Evolutionary conservation across 148 eudicot genomes (phyloP), one percentile per base, ranked within the genome.

Genomic region (Pharnaceum exiguum): DNA sequence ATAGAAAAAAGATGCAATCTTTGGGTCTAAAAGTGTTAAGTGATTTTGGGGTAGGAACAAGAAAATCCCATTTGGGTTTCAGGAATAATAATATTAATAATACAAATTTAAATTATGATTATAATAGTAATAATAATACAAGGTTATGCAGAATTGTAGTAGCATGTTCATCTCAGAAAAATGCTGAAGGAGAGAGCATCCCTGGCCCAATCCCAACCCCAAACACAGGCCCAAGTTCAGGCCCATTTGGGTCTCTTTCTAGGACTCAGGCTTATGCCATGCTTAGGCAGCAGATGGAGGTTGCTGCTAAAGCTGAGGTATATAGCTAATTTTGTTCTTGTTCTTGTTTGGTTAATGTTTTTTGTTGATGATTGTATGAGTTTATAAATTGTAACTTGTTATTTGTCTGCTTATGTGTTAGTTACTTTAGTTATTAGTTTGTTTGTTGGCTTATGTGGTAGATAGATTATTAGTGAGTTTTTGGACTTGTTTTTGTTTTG

Each of bases 251-350:
- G 62, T 49, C 57, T 36, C 52, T 81, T 2, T 73, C 84, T 22
- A 49, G 95, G 45, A 86, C 78, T 63, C 90, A 88, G 59, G 81
- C 82, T 17, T 89, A 93, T 71, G 95, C 89, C 57, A 45, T 88
- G 57, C 72, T 93, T 78, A 93, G 89, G 70, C 99, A 85, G 56
- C 83, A 86, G 63, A 70, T 93, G 99, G 95, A 89, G 69, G 86
- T 93, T 7, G 99, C 99, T 31, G 85, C 96, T 3, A 86, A 93
- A 76, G 77, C 95, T 27, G 99, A 93, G 95, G 99, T 86, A 7
- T 26, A 5, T 17, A 3, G 24, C 51, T 44, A 7, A 25, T 60
- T 44, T 10, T 1, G 1, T 32, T 23, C 7, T 15, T 16, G 53
- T 36, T 27, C 15, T 23, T 39, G 45, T 17, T 62, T 24, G 16